Conservation (phyloP, 345 rosid genomes). For the Stellera chamaejasme region DNA sequence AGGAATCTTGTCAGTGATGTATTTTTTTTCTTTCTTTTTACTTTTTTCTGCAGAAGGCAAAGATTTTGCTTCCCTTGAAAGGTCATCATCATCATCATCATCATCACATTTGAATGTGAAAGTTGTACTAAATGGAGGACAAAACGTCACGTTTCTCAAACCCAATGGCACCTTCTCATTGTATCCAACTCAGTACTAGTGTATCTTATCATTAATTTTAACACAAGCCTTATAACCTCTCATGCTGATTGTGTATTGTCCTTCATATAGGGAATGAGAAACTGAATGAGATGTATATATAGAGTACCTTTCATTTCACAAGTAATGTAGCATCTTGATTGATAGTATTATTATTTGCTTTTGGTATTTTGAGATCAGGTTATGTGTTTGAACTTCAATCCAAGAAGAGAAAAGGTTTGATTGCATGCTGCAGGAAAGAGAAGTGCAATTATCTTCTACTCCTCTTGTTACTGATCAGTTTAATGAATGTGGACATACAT, state of each 20-base stretch:
- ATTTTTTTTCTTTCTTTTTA: neutral
- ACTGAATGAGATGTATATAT: slow-evolving; percentile 3
- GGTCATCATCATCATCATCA: slow-evolving; percentile 11
- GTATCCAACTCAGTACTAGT: slow-evolving; percentile 38
- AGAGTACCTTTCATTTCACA: no score
- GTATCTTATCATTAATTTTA: neutral
- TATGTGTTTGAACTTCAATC: no score
- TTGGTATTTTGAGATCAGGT: no score
- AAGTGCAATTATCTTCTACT: no score
- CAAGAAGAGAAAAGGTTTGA: no score
- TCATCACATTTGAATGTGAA: slow-evolving; percentile 52
- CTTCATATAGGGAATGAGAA: neutral
- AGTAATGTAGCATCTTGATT: neutral
- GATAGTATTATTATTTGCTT: slow-evolving; percentile 3
- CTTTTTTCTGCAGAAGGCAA: slow-evolving; percentile 2
- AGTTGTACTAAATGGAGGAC: slow-evolving; percentile 87
- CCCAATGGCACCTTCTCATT: slow-evolving; percentile 97
- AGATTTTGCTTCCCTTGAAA: slow-evolving; percentile 12
- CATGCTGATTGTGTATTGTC: no score
- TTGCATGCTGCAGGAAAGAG: no score
- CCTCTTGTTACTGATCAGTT: no score
- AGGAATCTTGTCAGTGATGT: no score
- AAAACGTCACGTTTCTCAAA: slow-evolving; percentile 57
- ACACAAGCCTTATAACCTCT: no score
- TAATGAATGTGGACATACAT: no score